Conservation (phyloP, 2,329 filamentous ascomycete species). For the Xylaria sp. region DNA sequence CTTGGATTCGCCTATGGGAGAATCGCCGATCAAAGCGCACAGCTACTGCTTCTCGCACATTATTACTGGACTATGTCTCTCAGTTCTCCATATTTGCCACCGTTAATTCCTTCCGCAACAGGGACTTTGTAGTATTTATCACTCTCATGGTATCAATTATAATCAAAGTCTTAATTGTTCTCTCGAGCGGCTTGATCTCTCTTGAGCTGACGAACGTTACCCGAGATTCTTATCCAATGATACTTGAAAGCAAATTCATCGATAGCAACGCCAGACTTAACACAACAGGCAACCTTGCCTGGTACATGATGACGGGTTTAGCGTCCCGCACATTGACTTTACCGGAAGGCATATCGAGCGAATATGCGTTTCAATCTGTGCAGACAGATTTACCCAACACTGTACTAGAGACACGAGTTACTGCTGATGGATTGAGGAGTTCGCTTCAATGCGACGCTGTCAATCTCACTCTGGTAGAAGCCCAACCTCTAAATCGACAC, state of each 20-base stretch:
- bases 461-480: background rate
- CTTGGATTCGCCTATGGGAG: slow-evolving; percentile 4
- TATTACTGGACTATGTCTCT: slow-evolving; percentile 13
- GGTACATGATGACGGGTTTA: background rate
- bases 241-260: background rate
- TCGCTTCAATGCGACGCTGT: background rate
- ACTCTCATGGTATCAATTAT: background rate
- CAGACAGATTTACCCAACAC: background rate
- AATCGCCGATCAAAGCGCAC: background rate
- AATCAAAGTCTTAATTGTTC: slow-evolving; percentile 7
- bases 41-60: background rate
- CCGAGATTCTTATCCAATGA: background rate
- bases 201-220: background rate
- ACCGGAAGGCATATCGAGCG: slow-evolving; percentile 15
- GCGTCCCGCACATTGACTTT: background rate
- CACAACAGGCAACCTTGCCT: background rate
- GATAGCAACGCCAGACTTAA: background rate
- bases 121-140: slow-evolving; percentile 6
- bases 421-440: background rate
- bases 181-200: background rate
- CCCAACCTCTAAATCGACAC: too few species aligned
- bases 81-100: background rate
- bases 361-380: slow-evolving; percentile 13
- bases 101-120: background rate
- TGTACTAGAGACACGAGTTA: background rate